A percentile compares a stretch with the other conserved stretches of the same genome.
Conservation (phyloP, 257 asterid species). For the Rehmannia glutinosa region DNA sequence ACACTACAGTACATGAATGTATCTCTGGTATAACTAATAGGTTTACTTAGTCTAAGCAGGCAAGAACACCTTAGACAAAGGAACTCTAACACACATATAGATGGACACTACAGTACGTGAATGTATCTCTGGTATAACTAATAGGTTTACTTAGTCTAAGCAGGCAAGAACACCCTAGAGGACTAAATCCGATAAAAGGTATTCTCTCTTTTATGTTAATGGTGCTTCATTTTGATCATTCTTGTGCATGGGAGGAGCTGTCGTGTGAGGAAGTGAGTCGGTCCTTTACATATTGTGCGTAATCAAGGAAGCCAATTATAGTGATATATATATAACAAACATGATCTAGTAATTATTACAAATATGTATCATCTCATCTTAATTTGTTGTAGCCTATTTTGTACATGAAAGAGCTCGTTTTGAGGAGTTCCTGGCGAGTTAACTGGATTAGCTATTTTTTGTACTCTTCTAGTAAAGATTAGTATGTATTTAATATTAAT, state of each 20-base stretch:
- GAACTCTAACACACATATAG: too few relatives aligned
- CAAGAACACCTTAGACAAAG: too few relatives aligned
- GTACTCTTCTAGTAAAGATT: too few relatives aligned
- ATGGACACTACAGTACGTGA: not conserved
- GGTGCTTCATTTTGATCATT: not conserved
- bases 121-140: not conserved
- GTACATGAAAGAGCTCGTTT: too few relatives aligned
- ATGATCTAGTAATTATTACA: not conserved
- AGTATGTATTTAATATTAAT: too few relatives aligned
- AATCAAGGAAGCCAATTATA: not conserved
- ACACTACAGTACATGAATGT: not conserved
- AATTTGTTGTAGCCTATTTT: too few relatives aligned
- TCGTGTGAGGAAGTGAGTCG: not conserved
- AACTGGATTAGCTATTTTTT: too few relatives aligned
- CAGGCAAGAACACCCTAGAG: not conserved
- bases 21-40: not conserved
- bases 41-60: too few relatives aligned
- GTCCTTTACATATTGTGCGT: not conserved
- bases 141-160: not conserved
- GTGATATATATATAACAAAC: not conserved
- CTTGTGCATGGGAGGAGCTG: not conserved
- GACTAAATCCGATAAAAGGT: not conserved
- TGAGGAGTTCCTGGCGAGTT: too few relatives aligned
- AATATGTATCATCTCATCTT: too few relatives aligned
- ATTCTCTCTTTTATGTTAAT: not conserved